Conservation (phyloP, 805 yeast species). For the Crinitomyces ghanaensis region DNA sequence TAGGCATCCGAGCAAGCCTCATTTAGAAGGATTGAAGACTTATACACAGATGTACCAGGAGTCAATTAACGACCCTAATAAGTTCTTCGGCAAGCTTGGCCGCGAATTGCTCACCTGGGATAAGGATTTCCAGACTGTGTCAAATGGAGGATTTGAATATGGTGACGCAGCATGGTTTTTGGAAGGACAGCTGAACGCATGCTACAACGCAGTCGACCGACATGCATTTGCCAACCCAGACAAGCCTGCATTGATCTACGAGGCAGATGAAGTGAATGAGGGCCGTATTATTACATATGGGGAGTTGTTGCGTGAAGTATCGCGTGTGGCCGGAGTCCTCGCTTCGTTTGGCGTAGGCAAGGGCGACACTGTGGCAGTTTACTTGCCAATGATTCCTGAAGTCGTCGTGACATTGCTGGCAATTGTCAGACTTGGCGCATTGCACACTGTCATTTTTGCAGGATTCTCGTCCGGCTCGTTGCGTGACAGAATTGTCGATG, state of each 20-base stretch:
- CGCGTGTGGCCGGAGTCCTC: slow-evolving; percentile 76
- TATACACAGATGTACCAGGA: slow-evolving; percentile 59
- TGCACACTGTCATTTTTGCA: slow-evolving; percentile 93
- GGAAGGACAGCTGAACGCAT: slow-evolving; percentile 87
- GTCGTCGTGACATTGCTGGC: slow-evolving; percentile 93
- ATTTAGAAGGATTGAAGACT: slow-evolving; percentile 49
- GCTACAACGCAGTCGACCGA: slow-evolving; percentile 89
- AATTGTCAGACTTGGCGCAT: slow-evolving; percentile 85
- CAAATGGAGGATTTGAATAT: slow-evolving; percentile 50
- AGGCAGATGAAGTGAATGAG: slow-evolving; percentile 81
- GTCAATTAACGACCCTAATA: slow-evolving; percentile 69
- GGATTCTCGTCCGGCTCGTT: slow-evolving; percentile 93
- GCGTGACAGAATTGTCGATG: slow-evolving; percentile 82
- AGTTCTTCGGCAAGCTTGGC: slow-evolving; percentile 72
- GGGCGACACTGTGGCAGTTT: slow-evolving; percentile 95
- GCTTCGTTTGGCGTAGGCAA: slow-evolving; percentile 75
- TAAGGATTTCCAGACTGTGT: slow-evolving; percentile 54
- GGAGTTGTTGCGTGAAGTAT: slow-evolving; percentile 74
- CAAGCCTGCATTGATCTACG: slow-evolving; percentile 62
- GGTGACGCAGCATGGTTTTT: slow-evolving; percentile 91
- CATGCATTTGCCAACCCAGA: slow-evolving; percentile 84
- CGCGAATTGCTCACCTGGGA: slow-evolving; percentile 68
- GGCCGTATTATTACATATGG: slow-evolving; percentile 71
- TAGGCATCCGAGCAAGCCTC: slow-evolving; percentile 44
- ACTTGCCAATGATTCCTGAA: slow-evolving; percentile 96